Evolutionary conservation across 192 early-diverging fungal species (phyloP).

Genomic region (Mycoemilia scoparia): DNA sequence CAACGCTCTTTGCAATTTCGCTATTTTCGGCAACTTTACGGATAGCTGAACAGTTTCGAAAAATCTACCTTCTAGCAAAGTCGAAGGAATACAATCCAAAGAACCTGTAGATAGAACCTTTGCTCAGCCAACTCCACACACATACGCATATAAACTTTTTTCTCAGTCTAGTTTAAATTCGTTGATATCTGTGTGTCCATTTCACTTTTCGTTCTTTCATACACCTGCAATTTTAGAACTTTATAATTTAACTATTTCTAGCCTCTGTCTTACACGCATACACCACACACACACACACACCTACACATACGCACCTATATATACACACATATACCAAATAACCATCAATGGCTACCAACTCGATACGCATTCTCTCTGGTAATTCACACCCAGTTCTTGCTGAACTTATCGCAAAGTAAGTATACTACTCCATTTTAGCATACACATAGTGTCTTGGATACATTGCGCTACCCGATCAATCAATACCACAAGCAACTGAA

Average conservation of each 20-base stretch:
- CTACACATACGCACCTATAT: neutral
- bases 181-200: neutral
- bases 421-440: neutral
- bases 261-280: neutral
- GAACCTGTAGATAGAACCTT: too few species aligned
- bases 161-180: too few species aligned
- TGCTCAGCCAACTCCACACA: too few species aligned
- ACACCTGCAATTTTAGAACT: neutral
- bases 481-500: neutral
- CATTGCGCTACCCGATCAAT: neutral
- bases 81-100: too few species aligned
- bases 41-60: too few species aligned
- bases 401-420: constrained; percentile 75
- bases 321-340: neutral
- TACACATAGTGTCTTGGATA: neutral
- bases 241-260: neutral
- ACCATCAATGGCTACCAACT: constrained; percentile 59
- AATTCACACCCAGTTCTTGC: constrained; percentile 92
- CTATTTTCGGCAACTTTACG: too few species aligned
- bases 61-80: too few species aligned
- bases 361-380: constrained; percentile 91
- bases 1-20: too few species aligned
- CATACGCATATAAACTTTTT: too few species aligned
- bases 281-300: neutral
- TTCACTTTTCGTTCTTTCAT: neutral